phyloP scores from a whole-genome alignment of 371 early-diverging fungal species.

The Mucor lusitanicus region DNA sequence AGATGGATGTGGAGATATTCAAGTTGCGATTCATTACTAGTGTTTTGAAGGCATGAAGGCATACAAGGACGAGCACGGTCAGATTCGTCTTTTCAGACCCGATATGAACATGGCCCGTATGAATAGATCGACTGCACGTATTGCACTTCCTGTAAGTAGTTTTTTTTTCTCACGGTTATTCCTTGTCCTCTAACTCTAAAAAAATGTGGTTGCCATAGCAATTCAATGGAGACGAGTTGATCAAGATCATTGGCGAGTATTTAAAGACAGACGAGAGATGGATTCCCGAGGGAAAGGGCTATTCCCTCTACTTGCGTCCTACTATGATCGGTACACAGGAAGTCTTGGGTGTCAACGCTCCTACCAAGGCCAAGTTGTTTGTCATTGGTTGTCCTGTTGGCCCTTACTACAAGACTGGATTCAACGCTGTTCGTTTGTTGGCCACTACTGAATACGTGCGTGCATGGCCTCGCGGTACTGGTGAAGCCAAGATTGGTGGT shows the following conservation, averaged over 20 bases:
- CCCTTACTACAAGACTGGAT: conserved; percentile 94
- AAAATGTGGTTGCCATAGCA: conserved; percentile 34
- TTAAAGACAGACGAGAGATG: conserved; percentile 82
- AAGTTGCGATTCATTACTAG: conserved; percentile 24
- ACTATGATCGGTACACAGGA: conserved; percentile 95
- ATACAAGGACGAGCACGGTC: conserved; percentile 82
- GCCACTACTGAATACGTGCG: conserved; percentile 87
- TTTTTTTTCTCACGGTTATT: neutral
- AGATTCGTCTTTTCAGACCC: conserved; percentile 86
- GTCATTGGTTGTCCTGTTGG: conserved; percentile 96
- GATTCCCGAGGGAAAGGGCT: conserved; percentile 91
- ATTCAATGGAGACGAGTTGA: conserved; percentile 82
- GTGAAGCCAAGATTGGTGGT: conserved; percentile 91
- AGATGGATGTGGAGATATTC: neutral
- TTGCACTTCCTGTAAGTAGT: conserved; percentile 76
- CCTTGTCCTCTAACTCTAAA: neutral
- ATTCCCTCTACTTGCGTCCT: conserved; percentile 94
- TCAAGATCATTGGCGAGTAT: conserved; percentile 85
- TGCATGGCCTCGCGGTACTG: conserved; percentile 98
- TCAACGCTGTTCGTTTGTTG: conserved; percentile 83
- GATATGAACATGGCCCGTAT: conserved; percentile 92
- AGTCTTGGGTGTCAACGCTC: conserved; percentile 71
- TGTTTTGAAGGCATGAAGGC: conserved; percentile 96
- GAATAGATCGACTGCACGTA: conserved; percentile 68
- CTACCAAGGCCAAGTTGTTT: conserved; percentile 80